Conservation (phyloP, 1,139 yeast species). For the Pneumocystis carinii region DNA sequence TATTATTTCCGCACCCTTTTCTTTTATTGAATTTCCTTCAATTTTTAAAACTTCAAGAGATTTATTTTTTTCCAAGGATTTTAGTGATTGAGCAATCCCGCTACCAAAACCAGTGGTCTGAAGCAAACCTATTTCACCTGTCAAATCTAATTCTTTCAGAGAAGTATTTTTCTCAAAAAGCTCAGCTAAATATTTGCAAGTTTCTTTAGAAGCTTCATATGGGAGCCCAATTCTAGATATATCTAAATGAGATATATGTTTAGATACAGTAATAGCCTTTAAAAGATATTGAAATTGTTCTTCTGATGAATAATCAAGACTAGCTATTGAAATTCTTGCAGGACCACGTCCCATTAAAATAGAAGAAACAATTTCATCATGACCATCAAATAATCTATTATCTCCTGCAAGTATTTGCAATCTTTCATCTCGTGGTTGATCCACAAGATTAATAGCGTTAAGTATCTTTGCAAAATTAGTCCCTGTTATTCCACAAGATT, state of each 20-base stretch:
- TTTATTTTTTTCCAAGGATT: conserved; percentile 1
- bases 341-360: neutral
- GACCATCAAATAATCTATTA: neutral
- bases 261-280: conserved; percentile 1
- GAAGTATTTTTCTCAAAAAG: conserved; percentile 9
- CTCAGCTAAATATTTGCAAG: conserved; percentile 9
- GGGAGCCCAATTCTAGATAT: conserved; percentile 9
- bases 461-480: neutral
- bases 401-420: neutral
- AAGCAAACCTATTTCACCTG: conserved; percentile 11
- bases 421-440: neutral
- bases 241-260: conserved; percentile 7
- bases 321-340: conserved; percentile 7
- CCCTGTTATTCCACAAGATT: neutral
- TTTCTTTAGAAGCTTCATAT: conserved; percentile 10
- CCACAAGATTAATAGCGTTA: neutral
- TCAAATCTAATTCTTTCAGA: conserved; percentile 6
- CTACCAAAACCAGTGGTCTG: conserved; percentile 10
- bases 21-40: conserved; percentile 10
- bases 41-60: conserved; percentile 7
- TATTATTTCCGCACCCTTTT: conserved; percentile 7
- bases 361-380: neutral
- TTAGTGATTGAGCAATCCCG: conserved; percentile 5
- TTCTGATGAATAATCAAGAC: conserved; percentile 8
- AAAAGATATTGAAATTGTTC: conserved; percentile 5